Conservation (phyloP, 257 asterid genomes). For the Apocynum venetum region DNA sequence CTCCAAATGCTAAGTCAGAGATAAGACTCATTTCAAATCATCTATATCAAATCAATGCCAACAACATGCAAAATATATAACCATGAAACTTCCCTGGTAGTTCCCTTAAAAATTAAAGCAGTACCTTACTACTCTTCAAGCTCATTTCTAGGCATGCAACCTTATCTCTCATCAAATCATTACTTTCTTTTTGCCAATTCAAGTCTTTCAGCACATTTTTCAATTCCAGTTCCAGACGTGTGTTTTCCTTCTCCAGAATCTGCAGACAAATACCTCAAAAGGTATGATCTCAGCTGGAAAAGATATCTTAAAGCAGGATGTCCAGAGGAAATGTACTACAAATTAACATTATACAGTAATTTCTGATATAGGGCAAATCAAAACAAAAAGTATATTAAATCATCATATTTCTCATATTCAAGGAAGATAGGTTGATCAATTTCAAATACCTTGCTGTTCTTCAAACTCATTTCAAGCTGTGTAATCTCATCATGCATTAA, state of each 20-base stretch:
- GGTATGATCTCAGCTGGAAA: not conserved
- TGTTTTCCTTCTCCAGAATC: slow-evolving; percentile 31
- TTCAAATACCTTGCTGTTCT: slow-evolving; percentile 50
- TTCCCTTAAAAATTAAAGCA: not conserved
- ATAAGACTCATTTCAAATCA: not conserved
- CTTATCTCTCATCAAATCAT: slow-evolving; percentile 23
- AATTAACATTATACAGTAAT: not conserved
- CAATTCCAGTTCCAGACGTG: slow-evolving; percentile 21
- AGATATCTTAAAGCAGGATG: not conserved
- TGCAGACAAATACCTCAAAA: slow-evolving; percentile 14
- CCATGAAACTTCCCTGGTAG: not conserved
- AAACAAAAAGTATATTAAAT: not conserved
- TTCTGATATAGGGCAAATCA: not conserved
- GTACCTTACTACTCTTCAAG: slow-evolving; percentile 27
- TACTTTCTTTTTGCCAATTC: slow-evolving; percentile 19
- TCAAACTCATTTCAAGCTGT: slow-evolving; percentile 42
- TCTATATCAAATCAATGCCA: not conserved
- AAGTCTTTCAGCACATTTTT: slow-evolving; percentile 20
- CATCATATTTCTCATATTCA: not conserved
- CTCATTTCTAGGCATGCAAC: slow-evolving; percentile 22
- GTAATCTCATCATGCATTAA: slow-evolving; percentile 47
- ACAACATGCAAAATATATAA: not conserved
- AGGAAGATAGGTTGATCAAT: not conserved
- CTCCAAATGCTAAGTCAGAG: not conserved
- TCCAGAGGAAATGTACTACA: not conserved